phyloP scores from a whole-genome alignment of 2,329 filamentous ascomycete species.

The Fusarium sp. region DNA sequence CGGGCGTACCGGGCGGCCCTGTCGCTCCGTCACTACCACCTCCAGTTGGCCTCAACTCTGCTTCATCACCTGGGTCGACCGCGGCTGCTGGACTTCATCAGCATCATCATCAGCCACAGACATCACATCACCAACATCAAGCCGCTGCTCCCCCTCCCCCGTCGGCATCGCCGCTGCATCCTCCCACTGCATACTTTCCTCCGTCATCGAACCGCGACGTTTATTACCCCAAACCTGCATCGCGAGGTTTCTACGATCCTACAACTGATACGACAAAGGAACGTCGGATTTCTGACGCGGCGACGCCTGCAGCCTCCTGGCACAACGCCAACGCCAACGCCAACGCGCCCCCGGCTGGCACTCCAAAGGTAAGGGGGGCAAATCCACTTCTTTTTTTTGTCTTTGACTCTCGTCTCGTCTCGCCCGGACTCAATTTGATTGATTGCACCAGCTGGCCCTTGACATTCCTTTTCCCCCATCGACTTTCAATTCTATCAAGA shows the following conservation, averaged over 20 bases:
- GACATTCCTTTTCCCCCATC: constrained; percentile 28
- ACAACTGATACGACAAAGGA: constrained; percentile 60
- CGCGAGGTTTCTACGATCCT: constrained; percentile 63
- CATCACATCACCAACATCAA: constrained; percentile 38
- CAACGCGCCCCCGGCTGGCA: constrained; percentile 53
- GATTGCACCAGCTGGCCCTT: constrained; percentile 33
- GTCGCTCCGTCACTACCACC: constrained; percentile 47
- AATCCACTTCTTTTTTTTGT: constrained; percentile 45
- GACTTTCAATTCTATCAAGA: constrained; percentile 27
- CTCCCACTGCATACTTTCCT: constrained; percentile 54
- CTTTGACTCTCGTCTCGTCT: constrained; percentile 37
- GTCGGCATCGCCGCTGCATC: constrained; percentile 56
- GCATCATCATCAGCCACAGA: constrained; percentile 41
- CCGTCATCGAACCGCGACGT: constrained; percentile 42
- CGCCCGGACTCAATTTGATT: constrained; percentile 34
- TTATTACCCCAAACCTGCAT: constrained; percentile 50
- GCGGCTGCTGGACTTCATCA: constrained; percentile 39
- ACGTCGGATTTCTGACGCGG: constrained; percentile 55
- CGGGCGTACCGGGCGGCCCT: constrained; percentile 45
- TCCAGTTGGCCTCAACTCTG: constrained; percentile 41
- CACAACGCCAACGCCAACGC: constrained; percentile 48
- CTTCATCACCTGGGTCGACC: constrained; percentile 30
- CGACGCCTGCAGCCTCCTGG: constrained; percentile 51
- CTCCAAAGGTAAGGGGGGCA: constrained; percentile 58
- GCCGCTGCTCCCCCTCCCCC: constrained; percentile 40